Percentiles rank a stretch among this genome's conserved stretches.
Conservation (phyloP, 2,329 filamentous ascomycete species). For the Ophiostoma ulmi region DNA sequence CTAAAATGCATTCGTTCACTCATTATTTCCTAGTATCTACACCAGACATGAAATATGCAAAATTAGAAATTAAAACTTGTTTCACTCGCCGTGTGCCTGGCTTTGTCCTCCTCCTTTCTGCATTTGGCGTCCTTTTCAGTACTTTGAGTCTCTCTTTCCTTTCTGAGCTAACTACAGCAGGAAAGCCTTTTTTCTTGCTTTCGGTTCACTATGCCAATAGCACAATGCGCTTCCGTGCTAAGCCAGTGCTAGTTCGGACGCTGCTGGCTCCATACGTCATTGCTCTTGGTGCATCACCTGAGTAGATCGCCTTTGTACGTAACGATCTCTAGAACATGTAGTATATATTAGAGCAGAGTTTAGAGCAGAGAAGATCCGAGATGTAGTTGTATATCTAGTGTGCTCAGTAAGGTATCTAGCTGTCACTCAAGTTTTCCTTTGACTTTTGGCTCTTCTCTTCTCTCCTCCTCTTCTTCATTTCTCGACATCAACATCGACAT, state of each 20-base stretch:
- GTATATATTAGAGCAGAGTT: neutral
- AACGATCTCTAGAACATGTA: neutral
- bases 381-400: neutral
- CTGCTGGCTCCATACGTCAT: constrained; percentile 9
- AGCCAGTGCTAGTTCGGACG: neutral
- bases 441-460: neutral
- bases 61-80: neutral
- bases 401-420: neutral
- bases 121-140: neutral
- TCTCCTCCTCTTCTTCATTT: neutral
- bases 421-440: neutral
- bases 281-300: constrained; percentile 1
- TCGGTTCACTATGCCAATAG: neutral
- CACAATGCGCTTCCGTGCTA: neutral
- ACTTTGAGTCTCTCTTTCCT: constrained; percentile 8
- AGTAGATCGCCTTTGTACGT: constrained; percentile 12
- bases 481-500: neutral
- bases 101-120: constrained; percentile 7
- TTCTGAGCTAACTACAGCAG: neutral
- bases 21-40: neutral
- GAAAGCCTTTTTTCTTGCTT: neutral
- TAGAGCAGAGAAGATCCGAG: neutral
- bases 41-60: neutral
- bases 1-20: neutral
- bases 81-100: neutral